Base-by-base conservation (phyloP, 2,329 filamentous ascomycete species). In the Fusarium nematophilum region DNA sequence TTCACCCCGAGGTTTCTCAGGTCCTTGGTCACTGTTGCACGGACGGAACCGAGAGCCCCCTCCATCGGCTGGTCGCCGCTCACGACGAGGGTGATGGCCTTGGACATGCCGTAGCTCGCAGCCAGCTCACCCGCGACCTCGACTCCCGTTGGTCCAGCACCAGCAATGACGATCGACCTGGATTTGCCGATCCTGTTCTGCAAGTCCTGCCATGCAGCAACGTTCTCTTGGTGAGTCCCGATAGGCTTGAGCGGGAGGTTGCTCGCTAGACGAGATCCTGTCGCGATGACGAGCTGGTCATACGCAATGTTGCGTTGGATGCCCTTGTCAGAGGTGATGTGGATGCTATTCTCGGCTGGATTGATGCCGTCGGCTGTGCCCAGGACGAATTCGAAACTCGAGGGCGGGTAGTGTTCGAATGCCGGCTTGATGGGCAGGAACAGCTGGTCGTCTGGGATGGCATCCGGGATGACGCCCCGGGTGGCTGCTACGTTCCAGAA, bases 401-500 rank as follows among this genome's bases (percentile, higher is more conserved):
- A 72, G 2, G 67, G 46, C 4, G 79, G 71, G 59, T 85, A 84
- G 30, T 77, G 75, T 13, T 75, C 70, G 47, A 86, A 79, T 1
- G 76, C 78, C 1, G 75, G 68, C 36, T 73, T 70, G 48, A 86
- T 79, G 8, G 82, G 78, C 34, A 73, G 64, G 67, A 81, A 79
- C 43, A 84, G 75, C 53, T 80, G 70, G 6, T 81, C 75, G 55
- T 83, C 80, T 13, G 75, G 73, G 49, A 84, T 71, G 27, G 75
- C 70, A 23, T 77, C 79, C 1, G 82, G 82, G 17, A 85, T 75
- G 31, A 85, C 76, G 59, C 80, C 81, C 30, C 83, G 81, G n/a
- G 83, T 79, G 3, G 83, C 79, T 1, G 83, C 83, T 6, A 86
- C 59, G 64, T 84, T 85, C 83, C 82, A 85, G 73, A 78, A 85